Evolutionary conservation across 768 basidiomycete species (phyloP), one percentile per base, ranked within the genome.

Genomic region (Termitomyces sp.): DNA sequence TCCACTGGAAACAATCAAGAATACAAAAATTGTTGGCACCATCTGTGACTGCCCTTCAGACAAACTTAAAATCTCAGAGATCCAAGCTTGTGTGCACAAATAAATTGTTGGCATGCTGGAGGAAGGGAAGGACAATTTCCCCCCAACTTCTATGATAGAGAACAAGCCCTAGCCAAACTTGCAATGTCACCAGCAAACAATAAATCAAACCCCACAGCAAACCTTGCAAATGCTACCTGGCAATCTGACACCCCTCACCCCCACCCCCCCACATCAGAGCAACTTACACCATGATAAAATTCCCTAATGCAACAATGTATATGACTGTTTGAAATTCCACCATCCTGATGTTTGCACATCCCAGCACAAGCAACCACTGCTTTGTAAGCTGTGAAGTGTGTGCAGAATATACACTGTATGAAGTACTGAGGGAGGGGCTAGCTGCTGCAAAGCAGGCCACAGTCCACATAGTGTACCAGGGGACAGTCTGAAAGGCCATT

Each of bases 71-170:
- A 5, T 59, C 53, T 25, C 10, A n/a, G 28, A 50, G 40, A 2
- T 48, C 55, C 30, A 51, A 25, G 8, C 51, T 55, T 28, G 49
- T 55, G 3, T n/a, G n/a, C n/a, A n/a, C n/a, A n/a, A n/a, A n/a
- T n/a, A n/a, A 52, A 49, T 14, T 59, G 58, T 17, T 59, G 58
- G 54, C 25, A n/a, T 23, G 58, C 42, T 4, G 49, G 58, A 12
- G 40, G 57, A 7, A 58, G 54, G 47, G 30, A 59, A 43, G 58
- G 58, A 2, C 55, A 56, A 37, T 56, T 56, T 28, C 32, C 34
- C 3, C 12, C 27, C 0, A 48, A 12, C 27, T 58, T 58, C 49
- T 9, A 19, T 0, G 34, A 51, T 28, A 25, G 34, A 1, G 34
- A 52, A 23, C 37, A 35, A 32, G 49, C 49, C 16, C 5, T 40